A percentile compares a stretch with the other conserved stretches of the same genome.
Conservation (phyloP, 108 stramenopile genomes). For the Pseudonitzschia multiseries region DNA sequence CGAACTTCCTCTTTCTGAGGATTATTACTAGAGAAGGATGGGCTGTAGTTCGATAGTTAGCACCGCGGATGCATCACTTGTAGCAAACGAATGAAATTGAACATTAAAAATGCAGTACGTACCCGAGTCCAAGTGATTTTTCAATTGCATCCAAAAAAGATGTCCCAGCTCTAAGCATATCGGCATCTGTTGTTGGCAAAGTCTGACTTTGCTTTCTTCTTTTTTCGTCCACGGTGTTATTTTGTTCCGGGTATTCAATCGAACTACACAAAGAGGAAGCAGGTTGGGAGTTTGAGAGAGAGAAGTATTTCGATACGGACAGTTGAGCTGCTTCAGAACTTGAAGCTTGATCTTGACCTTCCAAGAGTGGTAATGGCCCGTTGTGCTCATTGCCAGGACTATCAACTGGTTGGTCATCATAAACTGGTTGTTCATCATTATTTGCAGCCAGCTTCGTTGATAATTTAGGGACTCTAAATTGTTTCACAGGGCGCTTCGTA, state of each 20-base stretch:
- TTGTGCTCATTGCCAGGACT: too few relatives aligned
- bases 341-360: neutral
- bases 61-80: neutral
- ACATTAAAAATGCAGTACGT: slow-evolving; percentile 28
- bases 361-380: neutral
- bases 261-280: neutral
- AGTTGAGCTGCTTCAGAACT: neutral
- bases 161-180: slow-evolving; percentile 76
- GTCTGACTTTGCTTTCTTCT: slow-evolving; percentile 26
- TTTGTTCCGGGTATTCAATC: slow-evolving; percentile 1
- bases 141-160: slow-evolving; percentile 79
- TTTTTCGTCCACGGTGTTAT: neutral
- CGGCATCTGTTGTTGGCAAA: slow-evolving; percentile 59
- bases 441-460: slow-evolving; percentile 13
- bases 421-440: neutral
- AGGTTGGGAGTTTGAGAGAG: neutral
- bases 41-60: neutral
- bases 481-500: slow-evolving; percentile 33
- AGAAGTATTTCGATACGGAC: neutral
- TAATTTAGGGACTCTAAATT: slow-evolving; percentile 71
- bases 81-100: neutral
- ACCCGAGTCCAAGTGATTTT: slow-evolving; percentile 65
- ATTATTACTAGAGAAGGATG: slow-evolving; percentile 9
- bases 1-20: slow-evolving; percentile 60
- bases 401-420: too few relatives aligned